Base-by-base conservation (phyloP, 2,329 filamentous ascomycete species). In the Penicillium freii region DNA sequence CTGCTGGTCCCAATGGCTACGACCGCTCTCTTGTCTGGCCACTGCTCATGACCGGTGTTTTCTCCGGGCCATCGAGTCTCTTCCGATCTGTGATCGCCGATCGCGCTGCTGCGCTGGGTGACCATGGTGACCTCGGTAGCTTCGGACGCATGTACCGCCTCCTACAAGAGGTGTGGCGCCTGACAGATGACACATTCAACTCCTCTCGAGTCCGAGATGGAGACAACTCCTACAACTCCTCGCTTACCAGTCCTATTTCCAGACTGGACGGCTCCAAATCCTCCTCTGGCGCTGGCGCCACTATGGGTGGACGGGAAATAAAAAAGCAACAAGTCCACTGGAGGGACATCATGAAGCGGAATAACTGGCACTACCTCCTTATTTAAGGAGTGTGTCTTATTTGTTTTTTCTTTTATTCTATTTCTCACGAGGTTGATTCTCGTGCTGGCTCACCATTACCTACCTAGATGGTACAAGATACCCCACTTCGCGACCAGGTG, bases 11-110 rank as follows among this genome's bases (percentile, higher is more conserved):
- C 5, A 81, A 84, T 40, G 93, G 93, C 55, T 97, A 91, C 70
- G 94, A 99, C 77, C 89, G 91, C 69, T 92, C 89, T 57, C 84
- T 97, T 25, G 88, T 92, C 62, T 97, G 94, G 94, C 92, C 96
- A 21, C 88, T 96, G 66, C 87, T 97, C 48, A 86, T 97, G 56
- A 89, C 89, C 45, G 94, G 93, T 55, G 88, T 89, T 7, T 87
- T 90, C 67, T 91, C 90, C 60, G 82, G 87, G 1, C 82, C 88
- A 2, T 82, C 80, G 57, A 93, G 90, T 46, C 74, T 81, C 25
- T 96, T 97, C 83, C 88, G 93, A 63, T 74, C 76, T 42, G 87
- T 94, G 72, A 89, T 97, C 62, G 82, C 86, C 56, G 88, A 92
- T 62, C 89, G 94, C 58, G 82, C 89, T 59, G 81, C 81, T 11